These are phyloP conservation scores for Conticribra guillardii DNA, from an alignment of 108 stramenopile genomes.

Conservation along the genomic window DNA sequence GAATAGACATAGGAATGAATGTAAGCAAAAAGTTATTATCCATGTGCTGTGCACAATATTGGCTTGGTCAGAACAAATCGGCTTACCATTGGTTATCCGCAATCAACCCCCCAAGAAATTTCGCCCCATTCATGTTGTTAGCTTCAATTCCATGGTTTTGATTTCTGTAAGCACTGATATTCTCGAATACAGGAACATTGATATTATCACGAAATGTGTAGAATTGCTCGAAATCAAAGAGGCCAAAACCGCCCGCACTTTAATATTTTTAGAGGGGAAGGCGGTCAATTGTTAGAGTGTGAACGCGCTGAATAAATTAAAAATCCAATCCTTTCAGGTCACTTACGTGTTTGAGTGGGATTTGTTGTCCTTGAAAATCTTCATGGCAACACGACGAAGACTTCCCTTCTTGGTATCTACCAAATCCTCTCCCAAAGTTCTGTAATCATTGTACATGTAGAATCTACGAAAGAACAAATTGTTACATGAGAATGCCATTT, in stretches of 20 bases:
- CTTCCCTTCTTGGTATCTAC: constrained; percentile 14
- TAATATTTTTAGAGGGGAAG: no score
- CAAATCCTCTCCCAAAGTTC: constrained; percentile 13
- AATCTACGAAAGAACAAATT: not conserved
- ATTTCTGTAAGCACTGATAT: constrained; percentile 40
- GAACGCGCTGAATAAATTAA: no score
- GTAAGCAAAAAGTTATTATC: not conserved
- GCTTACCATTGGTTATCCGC: constrained; percentile 40
- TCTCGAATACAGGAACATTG: constrained; percentile 33
- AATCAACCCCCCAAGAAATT: constrained; percentile 33
- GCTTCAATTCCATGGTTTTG: constrained; percentile 35
- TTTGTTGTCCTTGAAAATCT: constrained; percentile 40
- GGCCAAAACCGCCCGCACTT: constrained; percentile 32
- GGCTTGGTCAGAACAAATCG: not conserved
- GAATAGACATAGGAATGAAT: not conserved
- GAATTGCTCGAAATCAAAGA: constrained; percentile 39
- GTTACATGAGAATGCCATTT: not conserved
- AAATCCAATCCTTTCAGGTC: no score
- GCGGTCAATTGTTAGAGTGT: no score
- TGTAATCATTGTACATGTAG: constrained; percentile 16
- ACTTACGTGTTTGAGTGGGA: constrained; percentile 19
- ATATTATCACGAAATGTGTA: constrained; percentile 23
- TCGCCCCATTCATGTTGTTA: constrained; percentile 23
- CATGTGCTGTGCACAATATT: not conserved
- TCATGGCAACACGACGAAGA: constrained; percentile 26